Evolutionary conservation across 1,139 yeast genomes (phyloP).

Genomic region (Suhomyces choctaworum): DNA sequence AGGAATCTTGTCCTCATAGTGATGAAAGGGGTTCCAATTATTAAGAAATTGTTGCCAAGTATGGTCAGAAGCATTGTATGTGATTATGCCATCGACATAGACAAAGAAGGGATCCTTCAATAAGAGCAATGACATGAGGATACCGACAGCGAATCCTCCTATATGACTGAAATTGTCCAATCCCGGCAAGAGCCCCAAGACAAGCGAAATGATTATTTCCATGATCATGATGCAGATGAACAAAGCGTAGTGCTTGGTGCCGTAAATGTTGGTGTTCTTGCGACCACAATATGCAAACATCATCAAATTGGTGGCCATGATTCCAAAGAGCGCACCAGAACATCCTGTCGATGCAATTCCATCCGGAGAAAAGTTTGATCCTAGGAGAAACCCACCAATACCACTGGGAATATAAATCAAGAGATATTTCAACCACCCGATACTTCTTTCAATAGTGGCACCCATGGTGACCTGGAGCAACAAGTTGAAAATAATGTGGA

Average conservation of each 20-base stretch:
- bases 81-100: constrained; percentile 43
- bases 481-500: constrained; percentile 68
- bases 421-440: constrained; percentile 58
- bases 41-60: constrained; percentile 44
- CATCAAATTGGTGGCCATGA: constrained; percentile 62
- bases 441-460: constrained; percentile 55
- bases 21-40: constrained; percentile 45
- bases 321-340: constrained; percentile 72
- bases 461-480: constrained; percentile 65
- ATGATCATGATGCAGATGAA: constrained; percentile 50
- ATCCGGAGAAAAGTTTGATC: constrained; percentile 70
- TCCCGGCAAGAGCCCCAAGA: constrained; percentile 70
- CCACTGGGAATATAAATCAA: constrained; percentile 64
- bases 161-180: constrained; percentile 75
- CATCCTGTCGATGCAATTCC: constrained; percentile 76
- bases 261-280: constrained; percentile 46
- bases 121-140: constrained; percentile 52
- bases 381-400: constrained; percentile 65
- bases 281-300: constrained; percentile 58
- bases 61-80: constrained; percentile 37
- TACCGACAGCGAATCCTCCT: constrained; percentile 73
- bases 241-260: constrained; percentile 43
- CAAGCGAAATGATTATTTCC: constrained; percentile 63
- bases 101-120: constrained; percentile 60
- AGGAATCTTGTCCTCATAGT: constrained; percentile 36